A percentile compares a stretch with the other conserved stretches of the same genome.
phyloP scores from a whole-genome alignment of 768 basidiomycete species.

The Termitomyces sp. region DNA sequence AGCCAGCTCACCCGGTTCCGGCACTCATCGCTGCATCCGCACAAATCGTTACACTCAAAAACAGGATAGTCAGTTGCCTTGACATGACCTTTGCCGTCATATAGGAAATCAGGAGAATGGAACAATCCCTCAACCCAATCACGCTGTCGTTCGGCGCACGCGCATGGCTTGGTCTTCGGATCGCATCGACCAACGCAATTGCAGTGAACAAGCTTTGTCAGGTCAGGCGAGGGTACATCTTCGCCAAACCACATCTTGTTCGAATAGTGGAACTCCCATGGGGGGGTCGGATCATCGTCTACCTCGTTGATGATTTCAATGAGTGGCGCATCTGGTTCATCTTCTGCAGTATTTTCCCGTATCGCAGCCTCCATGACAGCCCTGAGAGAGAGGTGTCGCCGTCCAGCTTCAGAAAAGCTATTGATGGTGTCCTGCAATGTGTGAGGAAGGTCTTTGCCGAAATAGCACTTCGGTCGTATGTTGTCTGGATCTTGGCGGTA shows the following conservation, averaged over 20 bases:
- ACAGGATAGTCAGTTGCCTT: conserved; percentile 57
- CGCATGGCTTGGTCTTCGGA: conserved; percentile 70
- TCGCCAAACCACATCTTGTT: conserved; percentile 77
- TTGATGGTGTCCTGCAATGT: conserved; percentile 68
- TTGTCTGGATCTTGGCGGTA: conserved; percentile 34
- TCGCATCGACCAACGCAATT: conserved; percentile 75
- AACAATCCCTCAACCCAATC: conserved; percentile 32
- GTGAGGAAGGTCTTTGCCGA: conserved; percentile 57
- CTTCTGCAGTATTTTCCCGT: conserved; percentile 56
- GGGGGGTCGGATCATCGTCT: conserved; percentile 68
- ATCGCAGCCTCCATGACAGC: conserved; percentile 66
- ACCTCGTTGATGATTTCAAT: conserved; percentile 70
- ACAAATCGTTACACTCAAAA: conserved; percentile 84
- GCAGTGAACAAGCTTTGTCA: conserved; percentile 60
- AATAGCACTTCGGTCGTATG: conserved; percentile 31
- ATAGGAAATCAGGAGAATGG: conserved; percentile 54
- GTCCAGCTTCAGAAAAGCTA: conserved; percentile 38
- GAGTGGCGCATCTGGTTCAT: conserved; percentile 68
- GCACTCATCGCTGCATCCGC: conserved; percentile 80
- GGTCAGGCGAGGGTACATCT: conserved; percentile 65
- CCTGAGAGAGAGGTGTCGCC: conserved; percentile 43
- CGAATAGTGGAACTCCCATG: conserved; percentile 86
- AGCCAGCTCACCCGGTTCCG: conserved; percentile 64
- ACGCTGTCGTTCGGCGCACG: conserved; percentile 62
- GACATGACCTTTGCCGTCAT: conserved; percentile 60